Evolutionary conservation across 148 eudicot species (phyloP), one percentile per base, ranked within the genome.

Genomic region (Rheum nobile): DNA sequence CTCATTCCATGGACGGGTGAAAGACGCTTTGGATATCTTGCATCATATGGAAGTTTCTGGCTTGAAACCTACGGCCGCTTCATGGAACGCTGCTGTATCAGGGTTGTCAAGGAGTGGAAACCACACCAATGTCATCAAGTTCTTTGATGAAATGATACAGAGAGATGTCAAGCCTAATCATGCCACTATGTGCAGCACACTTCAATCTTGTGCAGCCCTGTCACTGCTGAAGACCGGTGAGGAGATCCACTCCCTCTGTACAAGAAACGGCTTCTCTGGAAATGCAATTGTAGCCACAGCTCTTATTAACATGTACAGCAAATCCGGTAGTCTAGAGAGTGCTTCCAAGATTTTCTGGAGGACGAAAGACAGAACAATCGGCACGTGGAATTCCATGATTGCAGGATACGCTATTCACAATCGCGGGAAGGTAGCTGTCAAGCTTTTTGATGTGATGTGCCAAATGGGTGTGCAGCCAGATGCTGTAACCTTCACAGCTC

Each of bases 351-450:
- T 89, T 65, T 86, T 86, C 55, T 47, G 43, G 17, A 74, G 71
- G 35, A 77, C 72, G 75, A 74, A 55, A 14, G 72, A 74, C 77
- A 86, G 77, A 73, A 82, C 83, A 4, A 70, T 86, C 52, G 83
- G 85, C 47, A 78, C 86, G 50, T 86, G 87, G 87, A 89, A 89
- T 77, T 85, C 85, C 77, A 86, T 89, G 90, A 89, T 89, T 73
- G 81, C 78, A 82, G 88, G 88, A 68, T 85, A 80, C 42, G 84
- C 93, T 34, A 76, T 73, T 37, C 78, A 85, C 78, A 75, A 85
- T 77, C 81, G 24, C 10, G 90, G 87, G 14, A 72, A 77, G 37
- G 83, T 86, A 67, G 87, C 83, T 8, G 80, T 83, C 41, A 61
- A 57, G 35, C 83, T 85, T 48, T 89, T 89, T 54, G 46, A 82